phyloP scores from a whole-genome alignment of 139 green algal species.

The Eudorina sp. region DNA sequence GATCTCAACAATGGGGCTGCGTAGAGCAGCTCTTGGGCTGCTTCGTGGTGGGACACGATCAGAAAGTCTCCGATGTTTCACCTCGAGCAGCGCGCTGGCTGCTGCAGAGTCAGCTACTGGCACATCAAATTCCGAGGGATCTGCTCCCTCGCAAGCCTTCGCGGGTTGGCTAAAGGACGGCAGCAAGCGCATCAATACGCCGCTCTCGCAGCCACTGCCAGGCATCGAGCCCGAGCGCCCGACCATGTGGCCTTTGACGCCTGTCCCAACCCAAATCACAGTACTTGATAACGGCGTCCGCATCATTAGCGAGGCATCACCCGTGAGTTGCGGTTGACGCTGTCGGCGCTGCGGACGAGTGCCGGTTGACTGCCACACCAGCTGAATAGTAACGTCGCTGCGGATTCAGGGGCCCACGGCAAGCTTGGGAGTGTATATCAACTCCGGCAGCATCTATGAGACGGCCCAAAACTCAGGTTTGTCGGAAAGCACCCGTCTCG shows the following conservation, averaged over 20 bases:
- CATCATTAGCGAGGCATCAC: conserved; percentile 90
- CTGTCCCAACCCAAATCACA: conserved; percentile 84
- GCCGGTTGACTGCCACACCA: neutral
- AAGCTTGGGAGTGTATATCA: conserved; percentile 93
- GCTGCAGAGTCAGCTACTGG: neutral
- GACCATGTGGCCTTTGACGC: conserved; percentile 23
- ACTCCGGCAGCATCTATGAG: conserved; percentile 89
- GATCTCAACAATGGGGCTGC: conserved; percentile 3
- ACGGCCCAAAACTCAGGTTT: conserved; percentile 68
- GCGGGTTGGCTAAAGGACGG: neutral
- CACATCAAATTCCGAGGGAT: neutral
- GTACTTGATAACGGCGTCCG: conserved; percentile 89
- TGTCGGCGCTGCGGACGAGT: neutral
- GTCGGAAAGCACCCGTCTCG: too few relatives aligned
- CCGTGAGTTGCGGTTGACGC: conserved; percentile 67
- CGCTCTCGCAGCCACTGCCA: conserved; percentile 84
- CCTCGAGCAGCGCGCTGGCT: neutral
- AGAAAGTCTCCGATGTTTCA: neutral
- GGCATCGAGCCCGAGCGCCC: conserved; percentile 64
- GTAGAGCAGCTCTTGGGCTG: neutral
- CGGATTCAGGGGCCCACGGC: conserved; percentile 85
- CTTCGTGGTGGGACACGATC: neutral
- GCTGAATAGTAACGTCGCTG: neutral
- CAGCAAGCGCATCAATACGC: conserved; percentile 56
- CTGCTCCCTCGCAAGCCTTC: neutral